Percentiles rank a stretch among this genome's conserved stretches.
Evolutionary conservation across 306 rosid species (phyloP).

Genomic region (Quercus mongolica): DNA sequence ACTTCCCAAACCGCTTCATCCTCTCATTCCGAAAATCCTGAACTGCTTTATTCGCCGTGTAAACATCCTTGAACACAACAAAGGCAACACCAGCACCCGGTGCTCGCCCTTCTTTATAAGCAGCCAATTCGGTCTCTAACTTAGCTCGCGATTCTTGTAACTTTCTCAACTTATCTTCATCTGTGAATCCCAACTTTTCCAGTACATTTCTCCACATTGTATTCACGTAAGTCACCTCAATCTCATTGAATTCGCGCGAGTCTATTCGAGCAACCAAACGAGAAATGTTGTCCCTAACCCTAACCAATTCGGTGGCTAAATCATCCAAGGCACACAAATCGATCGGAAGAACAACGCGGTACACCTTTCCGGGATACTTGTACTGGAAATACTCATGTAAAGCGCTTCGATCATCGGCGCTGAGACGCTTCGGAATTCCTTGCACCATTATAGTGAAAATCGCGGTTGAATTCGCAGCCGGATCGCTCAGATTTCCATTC

Average conservation of each 20-base stretch:
- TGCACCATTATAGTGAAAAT: slow-evolving; percentile 92
- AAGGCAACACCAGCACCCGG: slow-evolving; percentile 88
- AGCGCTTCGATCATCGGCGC: slow-evolving; percentile 50
- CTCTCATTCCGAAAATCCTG: slow-evolving; percentile 88
- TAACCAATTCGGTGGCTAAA: slow-evolving; percentile 62
- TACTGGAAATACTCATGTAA: slow-evolving; percentile 79
- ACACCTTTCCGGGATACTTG: slow-evolving; percentile 91
- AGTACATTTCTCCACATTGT: neutral
- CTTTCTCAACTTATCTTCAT: slow-evolving; percentile 68
- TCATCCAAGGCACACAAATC: slow-evolving; percentile 96
- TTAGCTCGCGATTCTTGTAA: slow-evolving; percentile 80
- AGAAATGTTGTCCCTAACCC: slow-evolving; percentile 69
- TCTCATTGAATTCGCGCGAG: slow-evolving; percentile 55
- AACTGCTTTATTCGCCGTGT: slow-evolving; percentile 89
- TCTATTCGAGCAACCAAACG: slow-evolving; percentile 78
- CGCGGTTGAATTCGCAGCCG: slow-evolving; percentile 62
- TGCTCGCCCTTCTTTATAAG: slow-evolving; percentile 81
- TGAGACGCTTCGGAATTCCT: slow-evolving; percentile 77
- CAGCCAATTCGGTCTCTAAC: slow-evolving; percentile 79
- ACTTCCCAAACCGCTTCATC: slow-evolving; percentile 74
- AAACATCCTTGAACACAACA: slow-evolving; percentile 90
- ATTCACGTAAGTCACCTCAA: neutral
- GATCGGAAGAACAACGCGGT: slow-evolving; percentile 71
- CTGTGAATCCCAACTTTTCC: slow-evolving; percentile 62
- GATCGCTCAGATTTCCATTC: slow-evolving; percentile 75